Evolutionary conservation across 352 stramenopile species (phyloP).

Genomic region (Achlya hypogyna): DNA sequence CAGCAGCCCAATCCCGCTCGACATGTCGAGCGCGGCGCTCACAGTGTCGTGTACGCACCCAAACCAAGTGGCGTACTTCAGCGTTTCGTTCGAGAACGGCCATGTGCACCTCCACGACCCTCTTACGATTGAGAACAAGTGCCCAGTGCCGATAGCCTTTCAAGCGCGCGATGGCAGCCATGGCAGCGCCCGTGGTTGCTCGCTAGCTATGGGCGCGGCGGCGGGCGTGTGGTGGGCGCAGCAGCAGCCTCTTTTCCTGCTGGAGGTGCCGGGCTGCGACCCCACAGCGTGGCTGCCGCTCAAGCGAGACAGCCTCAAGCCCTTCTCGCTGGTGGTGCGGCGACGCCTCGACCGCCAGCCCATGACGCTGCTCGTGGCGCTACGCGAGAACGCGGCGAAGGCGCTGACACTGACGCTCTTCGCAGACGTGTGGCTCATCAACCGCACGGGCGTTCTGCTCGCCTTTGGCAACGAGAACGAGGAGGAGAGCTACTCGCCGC

Average conservation of each 20-base stretch:
- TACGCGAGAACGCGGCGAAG: slow-evolving; percentile 37
- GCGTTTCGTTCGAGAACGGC: slow-evolving; percentile 36
- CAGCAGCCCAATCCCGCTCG: slow-evolving; percentile 16
- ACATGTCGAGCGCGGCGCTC: not conserved
- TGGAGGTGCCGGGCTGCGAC: slow-evolving; percentile 54
- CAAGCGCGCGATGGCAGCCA: slow-evolving; percentile 33
- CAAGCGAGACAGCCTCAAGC: slow-evolving; percentile 32
- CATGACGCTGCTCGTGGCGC: slow-evolving; percentile 61
- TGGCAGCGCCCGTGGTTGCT: slow-evolving; percentile 26
- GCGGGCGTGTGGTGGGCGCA: slow-evolving; percentile 73
- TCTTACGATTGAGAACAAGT: slow-evolving; percentile 71
- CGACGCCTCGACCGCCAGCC: slow-evolving; percentile 45
- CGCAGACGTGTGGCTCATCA: slow-evolving; percentile 75
- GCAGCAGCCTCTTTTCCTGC: slow-evolving; percentile 46
- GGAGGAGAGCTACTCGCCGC: slow-evolving; percentile 47
- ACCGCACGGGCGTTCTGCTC: slow-evolving; percentile 64
- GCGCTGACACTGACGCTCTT: slow-evolving; percentile 41
- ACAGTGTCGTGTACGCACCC: not conserved
- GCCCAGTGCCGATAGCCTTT: slow-evolving; percentile 54
- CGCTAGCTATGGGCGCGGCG: slow-evolving; percentile 45
- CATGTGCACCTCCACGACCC: slow-evolving; percentile 51
- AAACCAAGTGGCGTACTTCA: slow-evolving; percentile 40
- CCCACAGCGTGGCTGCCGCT: slow-evolving; percentile 64
- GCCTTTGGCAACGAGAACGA: slow-evolving; percentile 63
- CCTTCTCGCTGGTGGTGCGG: slow-evolving; percentile 43